Percentiles rank a stretch among this genome's conserved stretches.
phyloP scores from a whole-genome alignment of 192 early-diverging fungal genomes.

The Anaeromyces robustus region DNA sequence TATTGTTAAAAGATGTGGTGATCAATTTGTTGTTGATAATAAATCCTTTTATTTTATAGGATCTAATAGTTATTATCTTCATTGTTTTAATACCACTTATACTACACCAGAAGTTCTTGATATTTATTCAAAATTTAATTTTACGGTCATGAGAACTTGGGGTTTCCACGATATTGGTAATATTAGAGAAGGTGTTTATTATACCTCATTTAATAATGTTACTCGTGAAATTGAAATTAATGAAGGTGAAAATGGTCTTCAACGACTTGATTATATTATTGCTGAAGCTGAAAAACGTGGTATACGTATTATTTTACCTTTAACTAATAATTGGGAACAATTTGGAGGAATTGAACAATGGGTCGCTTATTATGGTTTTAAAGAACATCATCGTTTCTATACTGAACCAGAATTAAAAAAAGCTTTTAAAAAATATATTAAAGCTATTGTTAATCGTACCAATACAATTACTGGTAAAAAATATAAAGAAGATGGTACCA shows the following conservation, averaged over 20 bases:
- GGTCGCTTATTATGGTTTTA: slow-evolving; percentile 5
- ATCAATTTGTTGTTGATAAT: neutral
- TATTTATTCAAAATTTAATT: too few relatives aligned
- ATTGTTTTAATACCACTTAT: neutral
- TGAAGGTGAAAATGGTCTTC: too few relatives aligned
- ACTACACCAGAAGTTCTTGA: too few relatives aligned
- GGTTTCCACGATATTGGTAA: too few relatives aligned
- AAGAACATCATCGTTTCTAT: slow-evolving; percentile 13
- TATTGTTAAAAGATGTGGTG: too few relatives aligned
- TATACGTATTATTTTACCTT: slow-evolving; percentile 12
- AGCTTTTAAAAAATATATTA: slow-evolving; percentile 26
- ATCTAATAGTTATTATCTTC: slow-evolving; percentile 13
- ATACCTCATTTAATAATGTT: too few relatives aligned
- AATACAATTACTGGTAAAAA: slow-evolving; percentile 28
- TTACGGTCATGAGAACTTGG: too few relatives aligned
- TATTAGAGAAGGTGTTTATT: too few relatives aligned
- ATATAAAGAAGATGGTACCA: slow-evolving; percentile 36
- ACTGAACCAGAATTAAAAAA: slow-evolving; percentile 7
- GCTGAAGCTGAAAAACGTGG: neutral
- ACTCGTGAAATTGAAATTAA: too few relatives aligned
- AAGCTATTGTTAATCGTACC: slow-evolving; percentile 17
- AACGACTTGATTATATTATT: too few relatives aligned
- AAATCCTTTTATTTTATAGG: slow-evolving; percentile 14
- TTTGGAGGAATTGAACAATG: slow-evolving; percentile 18
- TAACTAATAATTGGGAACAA: slow-evolving; percentile 18